Percentiles rank a stretch among this genome's conserved stretches.
phyloP scores from a whole-genome alignment of 1,284 basidiomycete genomes.

The Wallemia mellicola region DNA sequence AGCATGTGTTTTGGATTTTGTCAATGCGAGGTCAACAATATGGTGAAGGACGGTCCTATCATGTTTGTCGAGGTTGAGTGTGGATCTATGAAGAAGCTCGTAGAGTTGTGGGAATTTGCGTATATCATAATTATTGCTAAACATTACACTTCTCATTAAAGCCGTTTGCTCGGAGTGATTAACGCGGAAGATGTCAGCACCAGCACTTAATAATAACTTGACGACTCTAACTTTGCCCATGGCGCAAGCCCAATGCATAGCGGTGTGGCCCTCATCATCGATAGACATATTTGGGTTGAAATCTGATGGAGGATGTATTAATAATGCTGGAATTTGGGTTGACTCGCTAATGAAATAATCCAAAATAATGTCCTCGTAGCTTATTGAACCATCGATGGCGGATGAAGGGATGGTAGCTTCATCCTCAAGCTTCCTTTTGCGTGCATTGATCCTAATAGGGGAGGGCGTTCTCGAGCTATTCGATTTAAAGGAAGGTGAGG shows the following conservation, averaged over 20 bases:
- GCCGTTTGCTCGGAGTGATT: conserved; percentile 93
- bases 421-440: neutral
- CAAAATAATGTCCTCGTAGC: conserved; percentile 78
- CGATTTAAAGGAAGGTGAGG: neutral
- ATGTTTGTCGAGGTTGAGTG: conserved; percentile 92
- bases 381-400: conserved; percentile 11
- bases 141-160: conserved; percentile 97
- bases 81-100: conserved; percentile 82
- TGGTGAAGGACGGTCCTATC: conserved; percentile 98
- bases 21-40: conserved; percentile 91
- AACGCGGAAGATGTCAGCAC: conserved; percentile 88
- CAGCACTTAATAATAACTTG: conserved; percentile 72
- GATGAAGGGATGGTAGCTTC: conserved; percentile 5
- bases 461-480: conserved; percentile 7
- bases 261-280: conserved; percentile 93
- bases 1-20: conserved; percentile 89
- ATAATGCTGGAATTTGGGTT: conserved; percentile 60
- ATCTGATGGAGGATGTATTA: conserved; percentile 64
- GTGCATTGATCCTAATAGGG: conserved; percentile 6
- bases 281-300: conserved; percentile 92
- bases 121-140: conserved; percentile 97
- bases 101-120: conserved; percentile 96
- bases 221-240: conserved; percentile 96
- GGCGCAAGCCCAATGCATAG: conserved; percentile 94
- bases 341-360: conserved; percentile 99